A percentile compares a stretch with the other conserved stretches of the same genome.
These are phyloP conservation scores for Actinomortierella ambigua DNA, from an alignment of 371 early-diverging fungal genomes.

Conservation along the genomic window DNA sequence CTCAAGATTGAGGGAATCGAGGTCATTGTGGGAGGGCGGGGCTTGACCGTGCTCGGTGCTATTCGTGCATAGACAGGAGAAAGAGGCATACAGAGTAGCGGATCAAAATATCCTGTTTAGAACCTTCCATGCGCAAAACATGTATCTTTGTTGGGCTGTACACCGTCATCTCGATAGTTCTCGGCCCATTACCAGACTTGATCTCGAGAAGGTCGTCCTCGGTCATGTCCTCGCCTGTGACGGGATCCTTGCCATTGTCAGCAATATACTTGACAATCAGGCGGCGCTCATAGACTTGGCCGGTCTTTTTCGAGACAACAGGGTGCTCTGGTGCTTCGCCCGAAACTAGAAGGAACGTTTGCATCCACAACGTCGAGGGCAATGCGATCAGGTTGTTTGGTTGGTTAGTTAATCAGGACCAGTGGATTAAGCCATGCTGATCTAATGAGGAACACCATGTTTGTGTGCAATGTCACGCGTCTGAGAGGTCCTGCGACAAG, in stretches of 20 bases:
- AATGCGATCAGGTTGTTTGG: neutral
- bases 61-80: neutral
- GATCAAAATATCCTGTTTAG: too few relatives aligned
- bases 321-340: conserved; percentile 91
- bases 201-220: conserved; percentile 82
- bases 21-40: conserved; percentile 88
- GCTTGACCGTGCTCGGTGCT: conserved; percentile 77
- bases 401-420: neutral
- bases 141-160: too few relatives aligned
- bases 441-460: neutral
- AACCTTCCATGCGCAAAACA: too few relatives aligned
- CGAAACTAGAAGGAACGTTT: conserved; percentile 67
- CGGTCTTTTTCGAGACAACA: conserved; percentile 84
- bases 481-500: too few relatives aligned
- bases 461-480: too few relatives aligned
- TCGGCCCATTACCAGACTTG: conserved; percentile 59
- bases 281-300: conserved; percentile 85
- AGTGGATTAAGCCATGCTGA: neutral
- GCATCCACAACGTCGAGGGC: neutral
- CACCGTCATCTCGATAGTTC: too few relatives aligned
- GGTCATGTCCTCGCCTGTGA: conserved; percentile 74
- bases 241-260: conserved; percentile 86
- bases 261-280: conserved; percentile 87
- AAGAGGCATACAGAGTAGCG: conserved; percentile 3
- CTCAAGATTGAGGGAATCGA: conserved; percentile 92